phyloP scores from a whole-genome alignment of 1,139 yeast genomes.

The Arxiozyma telluris region DNA sequence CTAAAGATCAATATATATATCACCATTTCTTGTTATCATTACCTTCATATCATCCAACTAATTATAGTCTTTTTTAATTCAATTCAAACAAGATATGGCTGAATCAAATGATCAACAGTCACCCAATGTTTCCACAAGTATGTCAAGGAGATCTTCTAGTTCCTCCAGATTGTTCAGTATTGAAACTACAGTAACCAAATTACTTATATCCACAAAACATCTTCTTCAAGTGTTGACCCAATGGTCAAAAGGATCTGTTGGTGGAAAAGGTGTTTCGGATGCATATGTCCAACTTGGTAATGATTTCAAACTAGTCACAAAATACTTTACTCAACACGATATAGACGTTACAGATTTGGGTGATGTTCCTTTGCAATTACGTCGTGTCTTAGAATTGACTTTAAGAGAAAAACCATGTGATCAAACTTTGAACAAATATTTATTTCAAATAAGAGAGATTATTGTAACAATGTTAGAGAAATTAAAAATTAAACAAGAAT shows the following conservation, averaged over 20 bases:
- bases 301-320: constrained; percentile 80
- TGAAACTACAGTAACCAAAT: constrained; percentile 73
- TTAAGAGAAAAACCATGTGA: constrained; percentile 81
- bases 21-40: not conserved
- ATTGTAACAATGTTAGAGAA: constrained; percentile 75
- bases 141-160: constrained; percentile 5
- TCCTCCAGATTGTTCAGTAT: constrained; percentile 38
- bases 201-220: constrained; percentile 83
- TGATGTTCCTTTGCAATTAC: constrained; percentile 63
- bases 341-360: constrained; percentile 64
- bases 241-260: constrained; percentile 78
- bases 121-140: not conserved
- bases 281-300: constrained; percentile 89
- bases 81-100: not conserved
- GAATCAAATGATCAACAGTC: not conserved
- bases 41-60: not conserved
- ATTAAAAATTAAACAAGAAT: constrained; percentile 68
- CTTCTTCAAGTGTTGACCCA: constrained; percentile 74
- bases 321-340: constrained; percentile 61
- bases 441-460: constrained; percentile 81
- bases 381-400: constrained; percentile 79
- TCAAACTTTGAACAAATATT: constrained; percentile 65
- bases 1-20: not conserved
- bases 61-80: too few relatives aligned
- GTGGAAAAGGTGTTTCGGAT: constrained; percentile 80